These are phyloP conservation scores for Acacia crassicarpa DNA, from an alignment of 306 rosid species.

Conservation along the genomic window DNA sequence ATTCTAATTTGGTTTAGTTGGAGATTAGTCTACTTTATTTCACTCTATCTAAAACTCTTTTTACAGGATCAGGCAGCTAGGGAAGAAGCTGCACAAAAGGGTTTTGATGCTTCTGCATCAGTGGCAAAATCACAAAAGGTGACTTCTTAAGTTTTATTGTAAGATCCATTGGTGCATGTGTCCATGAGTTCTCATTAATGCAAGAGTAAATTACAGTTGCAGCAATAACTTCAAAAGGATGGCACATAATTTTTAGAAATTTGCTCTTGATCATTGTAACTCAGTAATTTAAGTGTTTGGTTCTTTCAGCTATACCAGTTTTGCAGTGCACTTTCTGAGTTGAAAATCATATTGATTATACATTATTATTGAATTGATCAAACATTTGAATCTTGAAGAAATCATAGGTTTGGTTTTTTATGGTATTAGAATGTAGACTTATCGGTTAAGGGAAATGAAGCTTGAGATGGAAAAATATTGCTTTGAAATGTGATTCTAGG, in stretches of 20 bases:
- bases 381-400: background rate
- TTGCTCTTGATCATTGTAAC: background rate
- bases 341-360: background rate
- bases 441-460: conserved; percentile 1
- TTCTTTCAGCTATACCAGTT: background rate
- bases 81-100: conserved; percentile 45
- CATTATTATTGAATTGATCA: background rate
- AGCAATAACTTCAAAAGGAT: background rate
- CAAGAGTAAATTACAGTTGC: background rate
- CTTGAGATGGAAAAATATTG: background rate
- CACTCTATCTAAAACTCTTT: background rate
- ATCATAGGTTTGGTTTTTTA: background rate
- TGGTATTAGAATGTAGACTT: background rate
- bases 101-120: conserved; percentile 40
- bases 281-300: background rate
- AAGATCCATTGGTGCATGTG: background rate
- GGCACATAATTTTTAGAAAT: background rate
- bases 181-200: background rate
- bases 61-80: conserved; percentile 73
- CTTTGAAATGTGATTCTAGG: background rate
- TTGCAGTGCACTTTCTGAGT: background rate
- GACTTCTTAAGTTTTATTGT: background rate
- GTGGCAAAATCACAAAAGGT: conserved; percentile 63
- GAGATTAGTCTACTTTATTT: conserved; percentile 25
- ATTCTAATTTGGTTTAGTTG: background rate